phyloP scores from a whole-genome alignment of 1,139 yeast species.

The Yamadazyma sp. region DNA sequence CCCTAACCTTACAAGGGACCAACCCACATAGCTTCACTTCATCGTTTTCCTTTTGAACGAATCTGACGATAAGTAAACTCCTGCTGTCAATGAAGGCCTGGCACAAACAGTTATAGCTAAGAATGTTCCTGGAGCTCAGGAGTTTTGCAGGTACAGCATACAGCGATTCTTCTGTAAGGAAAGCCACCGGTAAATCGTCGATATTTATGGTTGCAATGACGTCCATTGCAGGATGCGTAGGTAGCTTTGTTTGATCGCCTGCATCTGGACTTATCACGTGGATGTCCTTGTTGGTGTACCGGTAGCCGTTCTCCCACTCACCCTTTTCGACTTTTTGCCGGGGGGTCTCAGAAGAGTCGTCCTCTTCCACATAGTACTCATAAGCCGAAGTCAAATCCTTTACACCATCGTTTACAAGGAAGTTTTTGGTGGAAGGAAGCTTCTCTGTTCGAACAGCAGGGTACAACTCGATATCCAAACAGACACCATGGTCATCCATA shows the following conservation, averaged over 20 bases:
- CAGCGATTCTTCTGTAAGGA: conserved; percentile 57
- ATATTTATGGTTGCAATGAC: conserved; percentile 59
- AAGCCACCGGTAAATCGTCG: conserved; percentile 54
- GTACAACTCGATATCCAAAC: conserved; percentile 58
- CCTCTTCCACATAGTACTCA: conserved; percentile 15
- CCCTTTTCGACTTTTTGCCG: conserved; percentile 20
- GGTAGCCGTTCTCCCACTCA: conserved; percentile 52
- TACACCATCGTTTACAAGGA: conserved; percentile 18
- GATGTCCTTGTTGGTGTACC: conserved; percentile 59
- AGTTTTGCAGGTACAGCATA: conserved; percentile 50
- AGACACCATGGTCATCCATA: conserved; percentile 13
- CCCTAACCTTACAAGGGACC: conserved; percentile 43
- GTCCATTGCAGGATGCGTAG: conserved; percentile 54
- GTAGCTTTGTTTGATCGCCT: conserved; percentile 41
- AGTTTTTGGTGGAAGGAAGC: conserved; percentile 32
- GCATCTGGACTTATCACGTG: conserved; percentile 41
- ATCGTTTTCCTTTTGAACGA: conserved; percentile 48
- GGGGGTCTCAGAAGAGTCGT: conserved; percentile 20
- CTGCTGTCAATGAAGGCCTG: conserved; percentile 51
- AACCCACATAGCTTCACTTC: conserved; percentile 60
- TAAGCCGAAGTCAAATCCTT: conserved; percentile 20
- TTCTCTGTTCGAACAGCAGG: conserved; percentile 59
- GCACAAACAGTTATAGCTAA: conserved; percentile 54
- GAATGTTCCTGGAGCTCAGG: conserved; percentile 33
- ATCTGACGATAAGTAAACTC: conserved; percentile 60